These are phyloP conservation scores for Hebeloma cylindrosporum DNA, from an alignment of 768 basidiomycete species.

Conservation along the genomic window DNA sequence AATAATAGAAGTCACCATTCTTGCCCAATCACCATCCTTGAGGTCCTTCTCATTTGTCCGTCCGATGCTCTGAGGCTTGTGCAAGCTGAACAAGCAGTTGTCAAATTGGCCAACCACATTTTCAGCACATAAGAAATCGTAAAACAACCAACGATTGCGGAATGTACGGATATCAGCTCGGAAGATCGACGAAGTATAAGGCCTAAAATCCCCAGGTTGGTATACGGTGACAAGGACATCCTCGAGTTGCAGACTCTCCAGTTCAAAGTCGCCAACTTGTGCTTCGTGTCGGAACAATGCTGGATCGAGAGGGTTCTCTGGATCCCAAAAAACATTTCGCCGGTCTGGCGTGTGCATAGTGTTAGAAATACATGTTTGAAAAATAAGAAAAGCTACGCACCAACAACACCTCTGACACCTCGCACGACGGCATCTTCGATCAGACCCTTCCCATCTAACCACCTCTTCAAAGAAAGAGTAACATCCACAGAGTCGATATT, in stretches of 20 bases:
- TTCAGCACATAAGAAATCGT: slow-evolving; percentile 92
- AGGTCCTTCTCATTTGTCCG: slow-evolving; percentile 84
- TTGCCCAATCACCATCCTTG: slow-evolving; percentile 79
- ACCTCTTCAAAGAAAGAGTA: slow-evolving; percentile 83
- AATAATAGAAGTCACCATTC: slow-evolving; percentile 65
- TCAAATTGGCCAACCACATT: slow-evolving; percentile 97
- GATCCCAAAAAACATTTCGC: slow-evolving; percentile 83
- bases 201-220: slow-evolving; percentile 90
- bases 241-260: slow-evolving; percentile 86
- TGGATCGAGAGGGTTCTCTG: slow-evolving; percentile 77
- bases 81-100: slow-evolving; percentile 95
- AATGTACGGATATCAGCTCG: slow-evolving; percentile 82
- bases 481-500: slow-evolving; percentile 95
- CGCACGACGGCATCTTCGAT: slow-evolving; percentile 89
- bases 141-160: slow-evolving; percentile 93
- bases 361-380: not conserved
- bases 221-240: slow-evolving; percentile 94
- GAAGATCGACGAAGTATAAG: slow-evolving; percentile 91
- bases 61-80: slow-evolving; percentile 94
- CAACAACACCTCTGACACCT: slow-evolving; percentile 91
- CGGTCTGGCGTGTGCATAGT: slow-evolving; percentile 57
- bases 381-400: slow-evolving; percentile 42
- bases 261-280: slow-evolving; percentile 84
- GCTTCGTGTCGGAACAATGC: slow-evolving; percentile 75
- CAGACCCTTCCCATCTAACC: slow-evolving; percentile 95